Conservation (phyloP, 352 stramenopile species). For the Globisporangium nunn region DNA sequence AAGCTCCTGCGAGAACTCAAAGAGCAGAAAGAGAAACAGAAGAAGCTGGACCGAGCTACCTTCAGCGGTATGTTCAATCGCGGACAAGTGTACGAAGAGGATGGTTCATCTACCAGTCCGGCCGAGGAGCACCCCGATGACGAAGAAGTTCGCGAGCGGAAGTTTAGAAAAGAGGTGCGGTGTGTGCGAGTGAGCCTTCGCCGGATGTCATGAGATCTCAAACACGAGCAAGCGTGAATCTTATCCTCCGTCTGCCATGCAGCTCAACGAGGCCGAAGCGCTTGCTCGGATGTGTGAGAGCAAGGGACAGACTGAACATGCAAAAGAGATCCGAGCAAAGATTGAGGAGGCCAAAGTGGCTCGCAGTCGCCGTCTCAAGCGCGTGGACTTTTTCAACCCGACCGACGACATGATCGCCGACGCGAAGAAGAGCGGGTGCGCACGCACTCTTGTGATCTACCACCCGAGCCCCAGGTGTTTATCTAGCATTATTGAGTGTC, state of each 20-base stretch:
- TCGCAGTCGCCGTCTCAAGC: constrained; percentile 38
- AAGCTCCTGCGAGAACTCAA: constrained; percentile 66
- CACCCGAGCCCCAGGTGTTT: too few relatives aligned
- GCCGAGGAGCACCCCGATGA: constrained; percentile 10
- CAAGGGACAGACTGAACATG: constrained; percentile 52
- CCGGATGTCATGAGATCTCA: neutral
- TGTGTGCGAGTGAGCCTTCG: neutral
- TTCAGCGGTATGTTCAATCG: constrained; percentile 83
- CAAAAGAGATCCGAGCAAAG: constrained; percentile 55
- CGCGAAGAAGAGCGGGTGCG: constrained; percentile 65
- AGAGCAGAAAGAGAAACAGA: constrained; percentile 58
- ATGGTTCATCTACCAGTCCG: constrained; percentile 1
- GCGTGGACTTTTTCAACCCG: constrained; percentile 74
- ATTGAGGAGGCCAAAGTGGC: constrained; percentile 44
- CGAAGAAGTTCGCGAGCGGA: constrained; percentile 29
- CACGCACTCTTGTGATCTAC: neutral
- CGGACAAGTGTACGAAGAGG: constrained; percentile 51
- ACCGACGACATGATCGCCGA: constrained; percentile 73
- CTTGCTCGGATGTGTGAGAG: constrained; percentile 62
- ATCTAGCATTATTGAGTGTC: neutral
- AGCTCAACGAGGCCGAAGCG: constrained; percentile 62
- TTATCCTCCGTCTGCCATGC: neutral
- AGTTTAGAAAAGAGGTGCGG: constrained; percentile 49
- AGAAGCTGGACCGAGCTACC: constrained; percentile 56
- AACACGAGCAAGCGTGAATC: neutral